Base-by-base conservation (phyloP, 768 basidiomycete species). In the Grammothele lineata region DNA sequence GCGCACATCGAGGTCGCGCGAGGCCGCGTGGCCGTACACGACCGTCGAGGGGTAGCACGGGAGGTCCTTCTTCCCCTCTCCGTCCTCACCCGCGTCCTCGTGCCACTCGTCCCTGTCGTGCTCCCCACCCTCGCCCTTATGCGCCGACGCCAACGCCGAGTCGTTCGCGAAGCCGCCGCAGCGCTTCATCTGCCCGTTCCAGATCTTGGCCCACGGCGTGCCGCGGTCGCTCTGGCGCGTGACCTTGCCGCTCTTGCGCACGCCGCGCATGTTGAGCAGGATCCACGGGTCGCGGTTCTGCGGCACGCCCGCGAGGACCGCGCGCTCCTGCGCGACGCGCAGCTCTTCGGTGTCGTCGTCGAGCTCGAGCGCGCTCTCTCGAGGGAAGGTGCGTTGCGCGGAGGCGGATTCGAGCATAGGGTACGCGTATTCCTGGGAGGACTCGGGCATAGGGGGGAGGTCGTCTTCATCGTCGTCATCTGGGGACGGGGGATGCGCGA, bases 21-120 rank as follows among this genome's bases (percentile, higher is more conserved):
- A 70, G 5, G 93, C 92, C 7, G 83, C 75, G 58, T 96, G 94
- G 0, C 92, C 94, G 62, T 95, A 96, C 5, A 95, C 66, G n/a
- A 91, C 81, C 32, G 78, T 87, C 1, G 80, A 73, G 1, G 90
- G 86, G 55, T 78, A 75, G 56, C 89, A 92, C 4, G 79, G 77
- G 9, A 85, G 34, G 3, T 60, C 27, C 27, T 62, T 54, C 4
- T 61, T 56, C 42, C 59, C 61, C 10, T 53, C 52, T 36, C 57
- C 55, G 42, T 51, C 25, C 47, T 33, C 35, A 33, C 40, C 48
- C 24, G 19, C 50, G 17, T 38, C 24, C 15, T 37, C 32, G 4
- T 24, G 12, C 15, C 19, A 11, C 11, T 32, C 40, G 2, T 33
- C 22, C n/a, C 25, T n/a, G 36, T 41, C 43, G n/a, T n/a, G n/a